Conservation (phyloP, 352 stramenopile species). For the Phytophthora agathidicida region DNA sequence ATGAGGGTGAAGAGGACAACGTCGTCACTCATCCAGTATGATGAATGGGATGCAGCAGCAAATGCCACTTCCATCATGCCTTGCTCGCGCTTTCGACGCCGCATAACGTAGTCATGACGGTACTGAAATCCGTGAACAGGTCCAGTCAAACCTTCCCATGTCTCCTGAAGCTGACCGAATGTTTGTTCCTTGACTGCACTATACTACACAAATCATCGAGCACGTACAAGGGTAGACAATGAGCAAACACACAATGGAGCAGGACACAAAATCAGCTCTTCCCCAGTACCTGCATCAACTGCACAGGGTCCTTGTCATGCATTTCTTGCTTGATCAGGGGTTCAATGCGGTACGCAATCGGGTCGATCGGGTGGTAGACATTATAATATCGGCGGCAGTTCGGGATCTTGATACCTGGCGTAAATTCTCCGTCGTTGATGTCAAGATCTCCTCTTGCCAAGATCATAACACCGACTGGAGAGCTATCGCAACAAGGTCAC, state of each 20-base stretch:
- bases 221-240: background rate
- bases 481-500: conserved; percentile 39
- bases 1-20: conserved; percentile 88
- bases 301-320: conserved; percentile 85
- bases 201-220: conserved; percentile 34
- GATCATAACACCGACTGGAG: conserved; percentile 84
- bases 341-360: conserved; percentile 91
- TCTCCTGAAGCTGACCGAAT: conserved; percentile 82
- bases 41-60: conserved; percentile 83
- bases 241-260: background rate
- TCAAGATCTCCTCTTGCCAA: conserved; percentile 82
- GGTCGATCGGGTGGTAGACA: conserved; percentile 93
- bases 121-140: conserved; percentile 79
- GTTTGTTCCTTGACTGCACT: conserved; percentile 65
- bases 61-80: conserved; percentile 89
- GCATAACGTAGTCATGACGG: conserved; percentile 84
- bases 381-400: conserved; percentile 89
- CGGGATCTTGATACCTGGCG: conserved; percentile 79
- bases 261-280: background rate
- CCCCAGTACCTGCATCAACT: conserved; percentile 72
- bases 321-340: conserved; percentile 90
- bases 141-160: conserved; percentile 69
- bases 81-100: conserved; percentile 75
- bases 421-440: conserved; percentile 78
- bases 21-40: conserved; percentile 90